phyloP scores from a whole-genome alignment of 2,329 filamentous ascomycete species.

The Fusarium vanettenii region DNA sequence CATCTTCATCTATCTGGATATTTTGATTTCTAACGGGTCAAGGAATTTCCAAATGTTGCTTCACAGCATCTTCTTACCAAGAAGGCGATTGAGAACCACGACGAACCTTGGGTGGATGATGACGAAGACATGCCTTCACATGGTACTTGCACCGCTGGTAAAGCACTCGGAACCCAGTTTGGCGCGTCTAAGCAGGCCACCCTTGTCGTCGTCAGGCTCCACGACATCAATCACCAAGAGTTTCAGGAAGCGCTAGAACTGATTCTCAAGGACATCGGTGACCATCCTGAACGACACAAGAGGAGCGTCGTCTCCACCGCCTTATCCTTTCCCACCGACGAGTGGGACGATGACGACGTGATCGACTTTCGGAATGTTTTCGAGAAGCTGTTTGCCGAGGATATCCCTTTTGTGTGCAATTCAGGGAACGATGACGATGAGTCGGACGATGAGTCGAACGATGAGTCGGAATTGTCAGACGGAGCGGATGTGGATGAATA shows the following conservation, averaged over 20 bases:
- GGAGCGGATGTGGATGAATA: neutral
- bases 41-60: neutral
- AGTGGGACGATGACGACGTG: neutral
- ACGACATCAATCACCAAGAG: neutral
- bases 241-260: neutral
- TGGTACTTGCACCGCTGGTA: slow-evolving; percentile 3
- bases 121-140: neutral
- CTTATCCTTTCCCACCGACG: neutral
- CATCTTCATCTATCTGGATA: neutral
- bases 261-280: neutral
- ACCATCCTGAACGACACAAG: slow-evolving; percentile 1
- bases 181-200: slow-evolving; percentile 5
- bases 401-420: neutral
- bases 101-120: neutral
- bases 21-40: neutral
- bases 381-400: neutral
- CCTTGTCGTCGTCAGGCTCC: slow-evolving; percentile 1
- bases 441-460: neutral
- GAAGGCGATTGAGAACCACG: neutral
- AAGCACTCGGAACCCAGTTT: slow-evolving; percentile 9
- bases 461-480: neutral
- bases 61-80: neutral
- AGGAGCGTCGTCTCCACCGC: slow-evolving; percentile 1
- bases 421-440: neutral
- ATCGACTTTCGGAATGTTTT: neutral